Conservation (phyloP, 2,329 filamentous ascomycete genomes). For the Aspergillus viridinutans region DNA sequence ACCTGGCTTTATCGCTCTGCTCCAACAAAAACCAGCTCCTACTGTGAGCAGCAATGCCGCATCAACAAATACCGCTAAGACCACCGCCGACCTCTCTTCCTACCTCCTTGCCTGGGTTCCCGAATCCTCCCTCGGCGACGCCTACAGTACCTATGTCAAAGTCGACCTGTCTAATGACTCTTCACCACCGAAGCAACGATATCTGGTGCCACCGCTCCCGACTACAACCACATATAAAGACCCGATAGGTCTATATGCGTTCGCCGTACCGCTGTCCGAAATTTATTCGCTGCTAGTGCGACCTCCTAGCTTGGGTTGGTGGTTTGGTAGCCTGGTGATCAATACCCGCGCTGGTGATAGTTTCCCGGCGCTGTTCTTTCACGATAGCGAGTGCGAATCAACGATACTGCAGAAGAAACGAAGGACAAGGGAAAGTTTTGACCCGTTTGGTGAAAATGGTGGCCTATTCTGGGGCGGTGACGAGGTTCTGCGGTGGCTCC, state of each 20-base stretch:
- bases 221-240: conserved; percentile 72
- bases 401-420: conserved; percentile 93
- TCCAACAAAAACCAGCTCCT: conserved; percentile 71
- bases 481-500: conserved; percentile 87
- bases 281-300: conserved; percentile 88
- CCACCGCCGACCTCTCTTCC: conserved; percentile 55
- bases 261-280: conserved; percentile 83
- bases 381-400: conserved; percentile 93
- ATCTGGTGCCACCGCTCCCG: conserved; percentile 86
- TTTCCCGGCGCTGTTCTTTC: conserved; percentile 94
- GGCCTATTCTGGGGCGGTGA: conserved; percentile 94
- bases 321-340: conserved; percentile 93
- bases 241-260: conserved; percentile 75
- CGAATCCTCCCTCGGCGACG: conserved; percentile 80
- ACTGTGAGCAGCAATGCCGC: conserved; percentile 31
- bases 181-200: conserved; percentile 77
- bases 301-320: conserved; percentile 93
- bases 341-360: conserved; percentile 87
- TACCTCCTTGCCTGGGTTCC: conserved; percentile 91
- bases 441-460: conserved; percentile 80
- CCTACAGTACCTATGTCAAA: conserved; percentile 86
- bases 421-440: conserved; percentile 75
- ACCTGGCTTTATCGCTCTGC: conserved; percentile 82
- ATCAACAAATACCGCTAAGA: conserved; percentile 41
- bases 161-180: conserved; percentile 83